These are phyloP conservation scores for Lignosus rhinocerotis DNA, from an alignment of 1,284 basidiomycete genomes.

Conservation along the genomic window DNA sequence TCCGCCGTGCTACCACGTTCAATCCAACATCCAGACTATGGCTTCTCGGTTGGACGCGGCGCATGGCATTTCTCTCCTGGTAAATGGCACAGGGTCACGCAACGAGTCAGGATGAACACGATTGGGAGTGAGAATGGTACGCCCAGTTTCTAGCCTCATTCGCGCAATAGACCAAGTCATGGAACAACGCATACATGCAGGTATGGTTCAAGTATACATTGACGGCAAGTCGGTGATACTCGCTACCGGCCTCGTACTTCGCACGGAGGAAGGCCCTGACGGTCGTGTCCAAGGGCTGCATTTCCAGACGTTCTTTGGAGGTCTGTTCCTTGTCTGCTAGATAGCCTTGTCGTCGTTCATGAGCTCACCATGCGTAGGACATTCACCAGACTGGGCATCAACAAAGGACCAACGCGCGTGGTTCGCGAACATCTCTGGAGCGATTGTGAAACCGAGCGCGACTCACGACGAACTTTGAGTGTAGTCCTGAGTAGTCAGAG, in stretches of 20 bases:
- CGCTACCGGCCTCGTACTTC: slow-evolving; percentile 44
- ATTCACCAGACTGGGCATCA: slow-evolving; percentile 59
- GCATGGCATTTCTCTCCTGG: slow-evolving; percentile 47
- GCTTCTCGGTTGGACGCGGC: slow-evolving; percentile 61
- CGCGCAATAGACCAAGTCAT: not conserved
- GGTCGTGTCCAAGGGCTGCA: slow-evolving; percentile 58
- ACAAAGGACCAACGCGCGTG: slow-evolving; percentile 63
- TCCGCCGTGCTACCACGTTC: slow-evolving; percentile 51
- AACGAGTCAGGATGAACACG: slow-evolving; percentile 66
- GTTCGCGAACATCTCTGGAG: slow-evolving; percentile 62
- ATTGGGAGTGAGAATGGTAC: slow-evolving; percentile 47
- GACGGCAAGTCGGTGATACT: slow-evolving; percentile 52
- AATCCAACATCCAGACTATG: slow-evolving; percentile 53
- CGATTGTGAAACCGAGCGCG: slow-evolving; percentile 26
- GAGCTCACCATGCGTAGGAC: slow-evolving; percentile 38
- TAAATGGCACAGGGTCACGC: slow-evolving; percentile 58
- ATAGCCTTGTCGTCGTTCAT: not conserved
- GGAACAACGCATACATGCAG: slow-evolving; percentile 31
- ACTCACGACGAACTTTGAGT: slow-evolving; percentile 13
- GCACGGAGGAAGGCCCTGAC: slow-evolving; percentile 37
- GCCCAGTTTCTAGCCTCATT: not conserved
- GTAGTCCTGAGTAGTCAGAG: too few relatives aligned
- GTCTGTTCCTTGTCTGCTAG: slow-evolving; percentile 33
- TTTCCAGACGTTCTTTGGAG: slow-evolving; percentile 77
- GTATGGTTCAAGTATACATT: slow-evolving; percentile 58